phyloP scores from a whole-genome alignment of 2,329 filamentous ascomycete genomes.

The Cyphellophora attinorum region DNA sequence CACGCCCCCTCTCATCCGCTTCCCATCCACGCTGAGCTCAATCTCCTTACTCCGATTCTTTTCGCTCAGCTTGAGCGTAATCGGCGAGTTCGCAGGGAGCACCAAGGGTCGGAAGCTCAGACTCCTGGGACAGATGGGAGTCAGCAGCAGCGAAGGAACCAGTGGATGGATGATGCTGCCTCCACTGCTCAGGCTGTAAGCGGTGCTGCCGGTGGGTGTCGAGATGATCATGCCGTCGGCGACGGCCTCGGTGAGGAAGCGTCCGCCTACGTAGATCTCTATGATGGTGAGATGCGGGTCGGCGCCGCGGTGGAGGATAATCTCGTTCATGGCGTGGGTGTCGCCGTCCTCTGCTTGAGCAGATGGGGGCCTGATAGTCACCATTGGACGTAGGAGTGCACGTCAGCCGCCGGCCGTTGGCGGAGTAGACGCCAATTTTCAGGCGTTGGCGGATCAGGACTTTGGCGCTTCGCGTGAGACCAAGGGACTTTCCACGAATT shows the following conservation, averaged over 20 bases:
- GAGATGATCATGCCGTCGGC: conserved; percentile 92
- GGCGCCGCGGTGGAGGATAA: conserved; percentile 83
- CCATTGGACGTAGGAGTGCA: conserved; percentile 22
- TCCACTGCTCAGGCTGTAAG: conserved; percentile 86
- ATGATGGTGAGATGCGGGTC: conserved; percentile 87
- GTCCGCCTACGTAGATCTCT: conserved; percentile 79
- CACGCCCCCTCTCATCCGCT: conserved; percentile 55
- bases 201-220: conserved; percentile 89
- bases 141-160: conserved; percentile 78
- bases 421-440: conserved; percentile 73
- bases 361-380: no score
- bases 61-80: conserved; percentile 71
- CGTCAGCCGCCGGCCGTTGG: conserved; percentile 40
- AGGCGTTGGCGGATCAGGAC: conserved; percentile 80
- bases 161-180: conserved; percentile 91
- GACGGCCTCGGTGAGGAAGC: conserved; percentile 85
- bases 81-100: conserved; percentile 73
- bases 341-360: no score
- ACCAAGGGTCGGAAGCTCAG: conserved; percentile 88
- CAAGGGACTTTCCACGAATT: conserved; percentile 72
- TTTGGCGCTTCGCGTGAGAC: conserved; percentile 61
- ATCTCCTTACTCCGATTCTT: conserved; percentile 69
- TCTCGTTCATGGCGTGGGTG: conserved; percentile 80
- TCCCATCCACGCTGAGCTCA: conserved; percentile 71
- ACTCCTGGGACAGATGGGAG: conserved; percentile 86